phyloP scores from a whole-genome alignment of 1,284 basidiomycete species.

The Ceratobasidium sp. region DNA sequence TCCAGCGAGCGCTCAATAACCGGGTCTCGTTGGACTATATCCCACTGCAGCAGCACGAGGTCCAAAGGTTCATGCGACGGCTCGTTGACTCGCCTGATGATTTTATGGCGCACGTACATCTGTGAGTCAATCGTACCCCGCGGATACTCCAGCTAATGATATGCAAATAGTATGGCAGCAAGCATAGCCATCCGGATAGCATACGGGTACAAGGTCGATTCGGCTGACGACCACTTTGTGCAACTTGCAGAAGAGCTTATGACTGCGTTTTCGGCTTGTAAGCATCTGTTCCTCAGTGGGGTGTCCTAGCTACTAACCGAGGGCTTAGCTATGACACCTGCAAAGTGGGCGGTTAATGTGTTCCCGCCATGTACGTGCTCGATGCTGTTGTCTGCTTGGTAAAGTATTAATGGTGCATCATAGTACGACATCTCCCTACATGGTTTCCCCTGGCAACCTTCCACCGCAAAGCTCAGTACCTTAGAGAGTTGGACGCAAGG shows the following conservation, averaged over 20 bases:
- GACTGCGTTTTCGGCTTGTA: not conserved
- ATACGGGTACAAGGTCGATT: conserved; percentile 21
- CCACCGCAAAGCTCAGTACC: not conserved
- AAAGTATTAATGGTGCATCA: too few relatives aligned
- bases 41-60: not conserved
- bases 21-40: not conserved
- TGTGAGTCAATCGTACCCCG: not conserved
- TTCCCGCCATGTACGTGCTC: not conserved
- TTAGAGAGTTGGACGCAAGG: not conserved
- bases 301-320: too few relatives aligned
- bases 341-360: not conserved
- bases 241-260: conserved; percentile 6
- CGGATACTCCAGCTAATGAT: not conserved
- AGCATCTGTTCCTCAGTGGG: too few relatives aligned
- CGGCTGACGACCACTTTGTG: not conserved
- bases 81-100: not conserved
- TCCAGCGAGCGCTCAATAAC: not conserved
- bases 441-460: not conserved
- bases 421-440: not conserved
- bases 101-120: not conserved
- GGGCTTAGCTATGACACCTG: too few relatives aligned
- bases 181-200: not conserved
- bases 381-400: not conserved
- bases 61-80: not conserved
- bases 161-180: not conserved